Percentiles rank a stretch among this genome's conserved stretches.
Conservation (phyloP, 345 rosid species). For the Brassica juncea region DNA sequence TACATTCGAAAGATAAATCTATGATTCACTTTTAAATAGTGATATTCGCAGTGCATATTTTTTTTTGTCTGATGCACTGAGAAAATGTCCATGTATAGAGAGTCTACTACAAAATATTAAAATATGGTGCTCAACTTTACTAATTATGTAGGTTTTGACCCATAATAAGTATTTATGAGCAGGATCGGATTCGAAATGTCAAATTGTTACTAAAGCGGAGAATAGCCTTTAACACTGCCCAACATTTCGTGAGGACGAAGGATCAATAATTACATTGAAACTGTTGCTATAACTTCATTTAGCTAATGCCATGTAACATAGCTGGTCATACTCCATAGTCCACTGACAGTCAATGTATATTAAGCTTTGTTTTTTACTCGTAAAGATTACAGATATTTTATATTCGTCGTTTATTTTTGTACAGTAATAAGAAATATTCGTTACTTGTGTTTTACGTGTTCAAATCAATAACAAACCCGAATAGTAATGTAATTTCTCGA, state of each 20-base stretch:
- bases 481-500: conserved; percentile 19
- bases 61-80: conserved; percentile 6
- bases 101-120: conserved; percentile 16
- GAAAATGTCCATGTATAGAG: conserved; percentile 21
- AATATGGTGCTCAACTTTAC: conserved; percentile 27
- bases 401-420: background rate
- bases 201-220: background rate
- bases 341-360: background rate
- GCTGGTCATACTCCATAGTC: background rate
- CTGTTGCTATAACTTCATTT: background rate
- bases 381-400: background rate
- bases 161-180: background rate
- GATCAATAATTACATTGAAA: background rate
- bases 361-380: background rate
- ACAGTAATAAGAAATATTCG: background rate
- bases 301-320: background rate
- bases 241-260: background rate
- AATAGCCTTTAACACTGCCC: background rate
- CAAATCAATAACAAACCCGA: conserved; percentile 7
- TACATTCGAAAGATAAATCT: conserved; percentile 18
- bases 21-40: conserved; percentile 28
- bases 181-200: background rate
- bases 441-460: conserved; percentile 12
- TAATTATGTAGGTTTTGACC: background rate
- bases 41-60: conserved; percentile 21